These are phyloP conservation scores for Mortierella alpina DNA, from an alignment of 192 early-diverging fungal genomes.

Conservation along the genomic window DNA sequence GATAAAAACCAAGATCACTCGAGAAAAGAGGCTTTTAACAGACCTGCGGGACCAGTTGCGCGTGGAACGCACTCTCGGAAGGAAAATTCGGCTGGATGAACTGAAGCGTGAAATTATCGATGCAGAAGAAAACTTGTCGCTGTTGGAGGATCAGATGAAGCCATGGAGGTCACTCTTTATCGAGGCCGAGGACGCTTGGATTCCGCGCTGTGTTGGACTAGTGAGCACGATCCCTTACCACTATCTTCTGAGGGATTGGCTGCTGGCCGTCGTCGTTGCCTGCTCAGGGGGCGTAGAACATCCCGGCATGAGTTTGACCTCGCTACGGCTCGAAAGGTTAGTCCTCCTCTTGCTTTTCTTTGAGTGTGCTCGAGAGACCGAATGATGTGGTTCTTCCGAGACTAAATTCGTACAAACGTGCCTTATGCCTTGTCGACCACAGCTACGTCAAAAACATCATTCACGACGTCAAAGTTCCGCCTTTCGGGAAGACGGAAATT, in stretches of 20 bases:
- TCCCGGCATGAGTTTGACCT: slow-evolving; percentile 38
- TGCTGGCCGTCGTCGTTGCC: slow-evolving; percentile 69
- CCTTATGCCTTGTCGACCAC: background rate
- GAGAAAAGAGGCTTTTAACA: slow-evolving; percentile 7
- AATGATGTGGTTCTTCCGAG: background rate
- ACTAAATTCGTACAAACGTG: background rate
- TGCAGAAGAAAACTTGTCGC: slow-evolving; percentile 73
- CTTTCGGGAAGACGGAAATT: slow-evolving; percentile 82
- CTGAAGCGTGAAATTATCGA: slow-evolving; percentile 53
- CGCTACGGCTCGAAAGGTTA: slow-evolving; percentile 69
- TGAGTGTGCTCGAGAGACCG: background rate
- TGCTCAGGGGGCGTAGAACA: slow-evolving; percentile 65
- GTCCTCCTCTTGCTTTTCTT: background rate
- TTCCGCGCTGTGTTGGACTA: slow-evolving; percentile 75
- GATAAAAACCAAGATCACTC: slow-evolving; percentile 35
- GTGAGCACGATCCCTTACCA: slow-evolving; percentile 80
- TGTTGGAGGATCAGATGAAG: slow-evolving; percentile 72
- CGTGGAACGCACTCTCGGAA: slow-evolving; percentile 38
- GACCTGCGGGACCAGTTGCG: slow-evolving; percentile 11
- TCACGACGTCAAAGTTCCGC: slow-evolving; percentile 78
- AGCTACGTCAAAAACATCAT: slow-evolving; percentile 76
- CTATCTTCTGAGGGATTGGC: slow-evolving; percentile 81
- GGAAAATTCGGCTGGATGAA: slow-evolving; percentile 1
- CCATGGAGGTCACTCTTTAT: slow-evolving; percentile 67
- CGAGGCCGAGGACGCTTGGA: slow-evolving; percentile 72